phyloP scores from a whole-genome alignment of 2,329 filamentous ascomycete genomes.

The Beauveria sp. region DNA sequence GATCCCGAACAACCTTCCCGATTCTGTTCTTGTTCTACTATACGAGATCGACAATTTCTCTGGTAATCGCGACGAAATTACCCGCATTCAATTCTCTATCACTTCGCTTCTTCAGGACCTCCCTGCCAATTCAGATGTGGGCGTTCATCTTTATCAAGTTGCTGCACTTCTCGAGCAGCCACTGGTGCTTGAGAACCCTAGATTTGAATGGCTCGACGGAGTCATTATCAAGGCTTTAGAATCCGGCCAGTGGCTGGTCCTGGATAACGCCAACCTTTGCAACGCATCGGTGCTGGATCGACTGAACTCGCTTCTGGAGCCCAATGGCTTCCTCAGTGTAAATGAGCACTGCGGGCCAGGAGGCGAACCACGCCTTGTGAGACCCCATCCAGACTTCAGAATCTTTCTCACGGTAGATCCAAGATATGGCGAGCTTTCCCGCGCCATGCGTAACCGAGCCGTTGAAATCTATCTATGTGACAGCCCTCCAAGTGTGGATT shows the following conservation, averaged over 20 bases:
- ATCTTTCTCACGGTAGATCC: conserved; percentile 93
- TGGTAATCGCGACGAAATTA: conserved; percentile 31
- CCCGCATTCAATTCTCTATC: conserved; percentile 30
- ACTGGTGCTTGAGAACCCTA: conserved; percentile 58
- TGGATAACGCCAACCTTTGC: conserved; percentile 96
- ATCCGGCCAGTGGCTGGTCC: conserved; percentile 81
- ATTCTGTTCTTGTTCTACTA: conserved; percentile 42
- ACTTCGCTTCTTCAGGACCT: conserved; percentile 32
- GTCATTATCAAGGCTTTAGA: conserved; percentile 82
- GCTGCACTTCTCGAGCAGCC: conserved; percentile 44
- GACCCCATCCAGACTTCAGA: conserved; percentile 77
- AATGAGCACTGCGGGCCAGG: conserved; percentile 85
- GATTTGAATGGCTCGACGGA: conserved; percentile 95
- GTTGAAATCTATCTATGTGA: conserved; percentile 74
- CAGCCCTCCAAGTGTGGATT: conserved; percentile 24
- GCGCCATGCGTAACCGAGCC: conserved; percentile 93
- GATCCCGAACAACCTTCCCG: conserved; percentile 39
- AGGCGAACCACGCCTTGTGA: conserved; percentile 71
- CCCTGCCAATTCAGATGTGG: conserved; percentile 38
- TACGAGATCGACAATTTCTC: conserved; percentile 38
- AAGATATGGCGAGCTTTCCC: conserved; percentile 82
- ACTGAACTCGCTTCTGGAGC: conserved; percentile 88
- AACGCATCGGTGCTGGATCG: conserved; percentile 90
- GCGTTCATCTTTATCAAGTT: conserved; percentile 38
- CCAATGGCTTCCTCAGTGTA: conserved; percentile 77